Base-by-base conservation (phyloP, 1,284 basidiomycete species). In the Crocinoboletus sp. region DNA sequence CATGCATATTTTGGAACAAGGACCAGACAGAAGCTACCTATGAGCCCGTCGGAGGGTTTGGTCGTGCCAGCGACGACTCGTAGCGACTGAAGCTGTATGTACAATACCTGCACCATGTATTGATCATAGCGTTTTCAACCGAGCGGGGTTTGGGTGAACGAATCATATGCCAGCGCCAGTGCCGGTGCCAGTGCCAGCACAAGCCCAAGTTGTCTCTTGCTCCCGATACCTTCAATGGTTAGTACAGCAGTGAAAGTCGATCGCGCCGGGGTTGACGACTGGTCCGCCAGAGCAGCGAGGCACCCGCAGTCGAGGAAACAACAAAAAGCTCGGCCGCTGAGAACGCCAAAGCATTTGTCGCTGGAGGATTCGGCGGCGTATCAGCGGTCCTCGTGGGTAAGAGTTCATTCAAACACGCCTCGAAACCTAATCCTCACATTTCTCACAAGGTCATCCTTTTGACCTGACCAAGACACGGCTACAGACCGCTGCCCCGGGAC, bases 401-500 rank as follows among this genome's bases (percentile, higher is more conserved):
- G 79, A 76, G 38, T 43, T 11, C 27, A 22, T 34, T 38, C n/a
- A 23, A 33, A 28, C n/a, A 16, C 25, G n/a, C n/a, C 19, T 34
- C 10, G 33, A n/a, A n/a, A n/a, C n/a, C 23, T 35, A 34, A 45
- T 12, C 11, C 46, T 61, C 38, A 57, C 30, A 24, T 28, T 40
- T 36, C 16, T 53, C 40, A 31, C 19, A 55, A 88, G 95, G 95
- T 5, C 96, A 99, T 61, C 95, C 95, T 7, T 99, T 99, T 64
- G 95, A 99, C 71, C 72, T 99, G 56, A 96, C 91, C 49, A 98
- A 98, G 75, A 97, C 94, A 24, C 80, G 94, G 46, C 69, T 99
- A 55, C 96, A 99, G 70, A 99, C 96, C 7, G 95, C 96, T 6
- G 58, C 83, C 12, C 82, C 89, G 15, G 95, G 96, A 6, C 78